Conservation (phyloP, 768 basidiomycete species). For the Pleurotus cornucopiae region DNA sequence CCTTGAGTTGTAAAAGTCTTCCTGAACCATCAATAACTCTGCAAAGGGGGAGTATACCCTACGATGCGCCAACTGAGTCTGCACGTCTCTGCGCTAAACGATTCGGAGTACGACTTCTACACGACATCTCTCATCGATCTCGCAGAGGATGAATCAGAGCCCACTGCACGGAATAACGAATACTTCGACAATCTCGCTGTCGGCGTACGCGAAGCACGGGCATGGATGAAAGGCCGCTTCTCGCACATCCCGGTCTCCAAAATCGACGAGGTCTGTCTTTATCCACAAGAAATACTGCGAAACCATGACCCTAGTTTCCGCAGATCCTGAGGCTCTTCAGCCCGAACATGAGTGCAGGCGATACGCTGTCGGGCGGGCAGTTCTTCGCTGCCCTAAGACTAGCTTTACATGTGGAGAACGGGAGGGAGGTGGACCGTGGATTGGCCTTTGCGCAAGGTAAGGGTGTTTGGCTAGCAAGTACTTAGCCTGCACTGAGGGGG, state of each 20-base stretch:
- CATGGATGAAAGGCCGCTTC: constrained; percentile 74
- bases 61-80: constrained; percentile 59
- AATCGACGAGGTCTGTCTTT: constrained; percentile 53
- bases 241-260: constrained; percentile 42
- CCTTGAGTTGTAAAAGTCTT: neutral
- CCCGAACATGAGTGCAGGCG: constrained; percentile 46
- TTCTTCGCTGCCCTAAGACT: constrained; percentile 75
- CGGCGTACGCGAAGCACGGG: constrained; percentile 63
- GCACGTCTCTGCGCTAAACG: constrained; percentile 73
- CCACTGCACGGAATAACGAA: constrained; percentile 30
- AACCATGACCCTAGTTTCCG: neutral
- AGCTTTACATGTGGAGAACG: constrained; percentile 55
- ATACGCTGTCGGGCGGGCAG: constrained; percentile 61
- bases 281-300: neutral
- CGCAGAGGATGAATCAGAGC: constrained; percentile 21
- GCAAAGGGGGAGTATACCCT: neutral
- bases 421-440: constrained; percentile 57
- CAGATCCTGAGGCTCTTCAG: constrained; percentile 68
- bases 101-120: constrained; percentile 67
- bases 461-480: neutral
- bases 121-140: constrained; percentile 57
- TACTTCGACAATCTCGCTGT: constrained; percentile 52
- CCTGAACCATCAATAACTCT: neutral
- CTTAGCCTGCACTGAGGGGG: neutral
- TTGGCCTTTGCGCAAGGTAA: constrained; percentile 77